These are phyloP conservation scores for Zelopaecilomyces penicillatus DNA, from an alignment of 2,329 filamentous ascomycete genomes.

Conservation along the genomic window DNA sequence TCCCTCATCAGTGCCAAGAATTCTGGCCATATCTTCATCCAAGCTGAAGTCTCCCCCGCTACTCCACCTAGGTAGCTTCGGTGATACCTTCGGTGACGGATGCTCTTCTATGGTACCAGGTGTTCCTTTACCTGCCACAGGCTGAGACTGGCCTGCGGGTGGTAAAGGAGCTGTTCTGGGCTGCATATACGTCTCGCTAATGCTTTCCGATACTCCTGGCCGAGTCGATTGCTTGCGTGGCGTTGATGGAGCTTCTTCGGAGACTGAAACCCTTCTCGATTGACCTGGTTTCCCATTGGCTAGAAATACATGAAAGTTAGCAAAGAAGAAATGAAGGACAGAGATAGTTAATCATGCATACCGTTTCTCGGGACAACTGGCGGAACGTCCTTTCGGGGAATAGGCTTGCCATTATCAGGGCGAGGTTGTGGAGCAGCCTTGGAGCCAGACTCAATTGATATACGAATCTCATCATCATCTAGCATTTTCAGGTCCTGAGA, in stretches of 20 bases:
- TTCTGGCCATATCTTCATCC: conserved; percentile 92
- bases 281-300: conserved; percentile 20
- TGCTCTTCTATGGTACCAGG: conserved; percentile 32
- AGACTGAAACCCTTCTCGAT: conserved; percentile 13
- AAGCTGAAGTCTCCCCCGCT: conserved; percentile 80
- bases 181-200: conserved; percentile 47
- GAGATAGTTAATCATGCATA: conserved; percentile 23
- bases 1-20: conserved; percentile 68
- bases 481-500: conserved; percentile 51
- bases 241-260: conserved; percentile 15
- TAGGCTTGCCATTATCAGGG: conserved; percentile 37
- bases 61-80: conserved; percentile 66
- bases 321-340: background rate
- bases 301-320: conserved; percentile 5
- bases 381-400: conserved; percentile 58
- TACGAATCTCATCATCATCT: conserved; percentile 44
- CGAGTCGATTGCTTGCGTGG: conserved; percentile 16
- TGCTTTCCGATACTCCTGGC: conserved; percentile 12
- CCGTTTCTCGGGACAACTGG: conserved; percentile 31
- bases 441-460: conserved; percentile 33
- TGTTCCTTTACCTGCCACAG: conserved; percentile 37
- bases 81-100: conserved; percentile 45
- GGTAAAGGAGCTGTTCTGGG: conserved; percentile 48
- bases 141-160: conserved; percentile 27
- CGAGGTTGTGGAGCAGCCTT: conserved; percentile 31